Evolutionary conservation across 306 rosid genomes (phyloP), one percentile per base, ranked within the genome.

Genomic region (Sicyos edulis): DNA sequence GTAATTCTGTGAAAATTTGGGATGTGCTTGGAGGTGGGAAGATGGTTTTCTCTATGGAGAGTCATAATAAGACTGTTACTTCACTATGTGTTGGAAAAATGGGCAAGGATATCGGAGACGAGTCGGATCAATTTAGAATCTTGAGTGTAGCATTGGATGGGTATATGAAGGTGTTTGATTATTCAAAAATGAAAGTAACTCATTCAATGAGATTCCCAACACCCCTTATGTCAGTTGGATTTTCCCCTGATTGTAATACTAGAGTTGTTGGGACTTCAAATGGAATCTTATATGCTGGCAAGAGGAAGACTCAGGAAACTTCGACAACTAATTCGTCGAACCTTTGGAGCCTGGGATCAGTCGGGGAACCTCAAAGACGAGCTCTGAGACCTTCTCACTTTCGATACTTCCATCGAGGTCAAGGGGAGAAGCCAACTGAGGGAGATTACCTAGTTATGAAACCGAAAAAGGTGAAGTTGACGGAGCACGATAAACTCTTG

Each of bases 121-220:
- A 85, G 16, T 85, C 85, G 3, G 77, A 82, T 72, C 91, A 86
- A 29, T 65, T 32, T 64, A 86, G 99, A 72, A 83, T 95, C 78
- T 19, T 95, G 82, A 91, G 96, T 78, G 99, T 89, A 10, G 97
- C 88, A 16, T 74, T 95, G 75, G 99, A 95, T 83, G 99, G 97
- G 17, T 95, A 95, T 74, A 63, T 89, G 89, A 95, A 95, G 84
- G 97, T 91, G 69, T 91, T 93, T 55, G 96, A 93, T 80, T 93
- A 91, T 72, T 81, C 85, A 0, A 49, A 83, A 14, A 78, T 84
- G 88, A 88, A 85, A 84, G 83, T 95, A 10, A 95, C 97, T 0
- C 86, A 91, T 81, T 91, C 99, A 0, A 86, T 85, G 96, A 84
- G 97, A 86, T 91, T 81, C 81, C 97, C 97, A 13, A 96, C 97